Percentiles rank a stretch among this genome's conserved stretches.
These are phyloP conservation scores for Backusella australiensis DNA, from an alignment of 192 early-diverging fungal species.

Conservation along the genomic window DNA sequence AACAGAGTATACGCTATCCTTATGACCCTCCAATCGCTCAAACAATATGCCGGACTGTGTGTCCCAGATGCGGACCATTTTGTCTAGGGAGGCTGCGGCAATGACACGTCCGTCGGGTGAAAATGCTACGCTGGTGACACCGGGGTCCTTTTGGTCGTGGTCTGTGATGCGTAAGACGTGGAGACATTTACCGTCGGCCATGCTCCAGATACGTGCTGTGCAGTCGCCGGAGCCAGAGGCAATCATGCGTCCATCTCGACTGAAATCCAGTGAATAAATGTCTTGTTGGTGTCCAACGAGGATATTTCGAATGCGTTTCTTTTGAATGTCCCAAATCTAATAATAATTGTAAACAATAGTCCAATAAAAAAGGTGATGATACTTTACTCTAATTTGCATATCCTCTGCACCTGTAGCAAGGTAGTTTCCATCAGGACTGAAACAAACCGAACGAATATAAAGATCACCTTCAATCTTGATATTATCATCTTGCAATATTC, in stretches of 20 bases:
- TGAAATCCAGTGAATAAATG: slow-evolving; percentile 97
- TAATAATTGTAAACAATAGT: slow-evolving; percentile 3
- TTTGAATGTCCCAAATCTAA: slow-evolving; percentile 68
- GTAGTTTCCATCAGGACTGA: slow-evolving; percentile 87
- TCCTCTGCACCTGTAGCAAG: slow-evolving; percentile 97
- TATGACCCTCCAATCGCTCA: slow-evolving; percentile 93
- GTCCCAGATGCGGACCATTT: slow-evolving; percentile 94
- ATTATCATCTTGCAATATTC: slow-evolving; percentile 75
- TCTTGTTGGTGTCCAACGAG: slow-evolving; percentile 93
- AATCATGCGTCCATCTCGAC: slow-evolving; percentile 82
- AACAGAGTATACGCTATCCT: slow-evolving; percentile 95
- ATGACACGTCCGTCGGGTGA: slow-evolving; percentile 88
- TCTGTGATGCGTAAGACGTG: slow-evolving; percentile 78
- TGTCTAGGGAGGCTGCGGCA: slow-evolving; percentile 90
- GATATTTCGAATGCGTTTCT: slow-evolving; percentile 59
- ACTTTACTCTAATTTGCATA: slow-evolving; percentile 78
- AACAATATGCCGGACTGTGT: slow-evolving; percentile 69
- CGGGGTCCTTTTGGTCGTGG: slow-evolving; percentile 81
- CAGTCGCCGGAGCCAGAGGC: slow-evolving; percentile 90
- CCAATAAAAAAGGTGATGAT: not conserved
- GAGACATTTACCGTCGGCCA: slow-evolving; percentile 71
- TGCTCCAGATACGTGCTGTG: slow-evolving; percentile 88
- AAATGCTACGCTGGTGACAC: slow-evolving; percentile 94
- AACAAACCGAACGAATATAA: slow-evolving; percentile 96
- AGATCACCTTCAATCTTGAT: slow-evolving; percentile 79